Percentiles rank a stretch among this genome's conserved stretches.
Conservation (phyloP, 768 basidiomycete genomes). For the Xanthoconium purpureum region DNA sequence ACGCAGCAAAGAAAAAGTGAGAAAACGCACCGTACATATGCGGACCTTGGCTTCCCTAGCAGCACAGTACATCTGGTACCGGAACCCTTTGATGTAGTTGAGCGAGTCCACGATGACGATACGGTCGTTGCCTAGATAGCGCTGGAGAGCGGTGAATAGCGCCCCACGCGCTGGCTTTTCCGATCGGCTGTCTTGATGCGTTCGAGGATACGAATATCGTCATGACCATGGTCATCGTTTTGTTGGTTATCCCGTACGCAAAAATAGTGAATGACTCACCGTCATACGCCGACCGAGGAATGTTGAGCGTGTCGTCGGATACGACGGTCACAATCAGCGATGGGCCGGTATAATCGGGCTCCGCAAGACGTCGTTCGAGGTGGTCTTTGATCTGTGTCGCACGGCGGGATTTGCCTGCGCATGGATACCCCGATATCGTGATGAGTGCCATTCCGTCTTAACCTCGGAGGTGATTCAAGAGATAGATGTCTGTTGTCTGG, state of each 20-base stretch:
- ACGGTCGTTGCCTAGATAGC: constrained; percentile 66
- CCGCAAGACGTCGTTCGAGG: constrained; percentile 51
- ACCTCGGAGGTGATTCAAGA: too few relatives aligned
- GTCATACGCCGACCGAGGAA: constrained; percentile 67
- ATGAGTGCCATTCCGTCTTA: constrained; percentile 61
- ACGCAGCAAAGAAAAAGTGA: neutral
- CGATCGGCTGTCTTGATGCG: constrained; percentile 58
- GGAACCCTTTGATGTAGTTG: constrained; percentile 98
- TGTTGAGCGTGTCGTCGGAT: constrained; percentile 69
- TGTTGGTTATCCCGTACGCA: neutral
- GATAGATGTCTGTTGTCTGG: too few relatives aligned
- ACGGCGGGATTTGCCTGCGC: constrained; percentile 80
- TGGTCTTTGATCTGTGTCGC: constrained; percentile 59
- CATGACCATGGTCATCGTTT: neutral
- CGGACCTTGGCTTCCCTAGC: constrained; percentile 84
- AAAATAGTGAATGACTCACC: constrained; percentile 42
- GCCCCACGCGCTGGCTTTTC: constrained; percentile 89
- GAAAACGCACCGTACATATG: constrained; percentile 77
- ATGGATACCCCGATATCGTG: constrained; percentile 85
- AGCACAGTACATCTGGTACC: constrained; percentile 97
- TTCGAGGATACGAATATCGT: neutral
- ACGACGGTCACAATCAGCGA: constrained; percentile 46
- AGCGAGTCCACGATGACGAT: constrained; percentile 87
- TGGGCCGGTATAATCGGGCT: constrained; percentile 53
- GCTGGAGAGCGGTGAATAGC: constrained; percentile 78